phyloP scores from a whole-genome alignment of 1,284 basidiomycete genomes.

The Cystobasidiaceae sp. region DNA sequence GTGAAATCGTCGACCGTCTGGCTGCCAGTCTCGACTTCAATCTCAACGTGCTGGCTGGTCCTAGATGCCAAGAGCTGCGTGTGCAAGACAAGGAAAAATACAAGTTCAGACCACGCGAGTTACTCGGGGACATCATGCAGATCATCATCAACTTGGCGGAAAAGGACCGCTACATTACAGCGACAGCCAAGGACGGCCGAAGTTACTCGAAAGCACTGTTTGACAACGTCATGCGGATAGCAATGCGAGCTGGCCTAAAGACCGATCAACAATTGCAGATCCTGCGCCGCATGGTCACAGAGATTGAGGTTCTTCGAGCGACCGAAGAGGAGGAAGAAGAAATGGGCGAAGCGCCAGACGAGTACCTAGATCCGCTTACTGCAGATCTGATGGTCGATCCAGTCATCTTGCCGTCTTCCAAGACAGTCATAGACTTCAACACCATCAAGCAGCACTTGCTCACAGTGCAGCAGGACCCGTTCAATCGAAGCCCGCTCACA shows the following conservation, averaged over 20 bases:
- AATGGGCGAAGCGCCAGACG: constrained; percentile 87
- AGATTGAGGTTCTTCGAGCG: constrained; percentile 76
- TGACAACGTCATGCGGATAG: constrained; percentile 68
- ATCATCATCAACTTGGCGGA: constrained; percentile 86
- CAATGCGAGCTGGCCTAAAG: constrained; percentile 66
- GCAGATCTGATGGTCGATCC: constrained; percentile 94
- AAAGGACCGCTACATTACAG: constrained; percentile 72
- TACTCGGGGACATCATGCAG: constrained; percentile 82
- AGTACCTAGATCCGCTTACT: constrained; percentile 90
- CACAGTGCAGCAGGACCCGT: constrained; percentile 44
- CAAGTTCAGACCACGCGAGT: constrained; percentile 75
- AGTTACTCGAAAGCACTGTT: constrained; percentile 85
- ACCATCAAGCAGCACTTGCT: constrained; percentile 95
- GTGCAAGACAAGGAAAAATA: constrained; percentile 85
- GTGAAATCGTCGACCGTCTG: constrained; percentile 90
- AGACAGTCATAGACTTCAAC: constrained; percentile 71
- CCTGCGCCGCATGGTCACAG: constrained; percentile 65
- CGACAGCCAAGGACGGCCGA: constrained; percentile 86
- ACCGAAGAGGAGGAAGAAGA: constrained; percentile 80
- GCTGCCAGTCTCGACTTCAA: constrained; percentile 98
- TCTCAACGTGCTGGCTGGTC: constrained; percentile 80
- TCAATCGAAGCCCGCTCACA: constrained; percentile 49
- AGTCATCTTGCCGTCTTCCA: constrained; percentile 81
- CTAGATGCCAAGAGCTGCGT: constrained; percentile 69
- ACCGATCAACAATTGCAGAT: constrained; percentile 71